These are phyloP conservation scores for Brasilioporus rufonigricans DNA, from an alignment of 768 basidiomycete species.

Conservation along the genomic window DNA sequence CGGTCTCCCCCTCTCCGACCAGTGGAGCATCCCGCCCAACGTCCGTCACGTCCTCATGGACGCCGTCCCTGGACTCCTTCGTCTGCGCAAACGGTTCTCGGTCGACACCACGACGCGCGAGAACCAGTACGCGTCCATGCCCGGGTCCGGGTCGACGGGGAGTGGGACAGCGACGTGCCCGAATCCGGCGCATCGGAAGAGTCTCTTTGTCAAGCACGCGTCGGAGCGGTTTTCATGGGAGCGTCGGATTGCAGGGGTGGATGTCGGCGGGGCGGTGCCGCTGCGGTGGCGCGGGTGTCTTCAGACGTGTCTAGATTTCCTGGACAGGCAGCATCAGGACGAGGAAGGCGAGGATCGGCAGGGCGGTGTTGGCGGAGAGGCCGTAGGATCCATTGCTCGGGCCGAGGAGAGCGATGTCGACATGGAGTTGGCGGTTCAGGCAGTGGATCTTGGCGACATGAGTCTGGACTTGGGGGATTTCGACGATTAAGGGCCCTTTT, in stretches of 20 bases:
- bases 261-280: conserved; percentile 55
- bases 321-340: conserved; percentile 31
- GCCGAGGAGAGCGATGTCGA: conserved; percentile 13
- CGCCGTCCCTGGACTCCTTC: conserved; percentile 30
- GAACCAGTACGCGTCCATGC: neutral
- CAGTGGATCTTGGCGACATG: conserved; percentile 16
- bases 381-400: neutral
- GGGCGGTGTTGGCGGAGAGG: too few species aligned
- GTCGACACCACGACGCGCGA: conserved; percentile 3
- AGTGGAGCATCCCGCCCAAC: conserved; percentile 24
- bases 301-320: conserved; percentile 60
- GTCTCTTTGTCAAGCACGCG: conserved; percentile 51
- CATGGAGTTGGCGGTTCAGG: conserved; percentile 15
- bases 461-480: conserved; percentile 28
- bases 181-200: conserved; percentile 30
- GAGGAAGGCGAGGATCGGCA: neutral
- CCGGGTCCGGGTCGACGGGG: neutral
- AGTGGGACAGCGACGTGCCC: conserved; percentile 42
- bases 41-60: conserved; percentile 26
- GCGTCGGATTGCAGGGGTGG: conserved; percentile 45
- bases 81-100: conserved; percentile 22
- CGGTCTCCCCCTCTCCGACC: conserved; percentile 30
- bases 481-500: conserved; percentile 12
- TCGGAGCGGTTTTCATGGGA: conserved; percentile 73
- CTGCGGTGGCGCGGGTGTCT: conserved; percentile 68